phyloP scores from a whole-genome alignment of 768 basidiomycete species.

The Pleurotus djamor region DNA sequence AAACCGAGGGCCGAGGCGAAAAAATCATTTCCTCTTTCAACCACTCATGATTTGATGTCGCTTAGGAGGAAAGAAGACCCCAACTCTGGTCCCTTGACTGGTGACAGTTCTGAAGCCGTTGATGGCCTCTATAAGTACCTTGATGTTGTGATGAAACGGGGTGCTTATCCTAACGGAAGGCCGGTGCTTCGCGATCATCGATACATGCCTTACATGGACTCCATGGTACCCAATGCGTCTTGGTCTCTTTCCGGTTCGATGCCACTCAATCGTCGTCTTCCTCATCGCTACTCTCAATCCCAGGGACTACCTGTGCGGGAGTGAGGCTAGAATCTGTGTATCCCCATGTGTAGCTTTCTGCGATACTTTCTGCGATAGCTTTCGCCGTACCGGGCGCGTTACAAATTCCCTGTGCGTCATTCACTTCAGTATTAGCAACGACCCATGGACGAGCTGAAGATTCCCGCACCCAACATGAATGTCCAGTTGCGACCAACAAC shows the following conservation, averaged over 20 bases:
- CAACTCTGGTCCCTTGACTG: neutral
- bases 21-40: neutral
- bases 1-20: neutral
- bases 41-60: neutral
- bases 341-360: conserved; percentile 44
- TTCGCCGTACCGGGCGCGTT: conserved; percentile 85
- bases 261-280: neutral
- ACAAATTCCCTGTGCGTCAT: conserved; percentile 59
- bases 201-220: neutral
- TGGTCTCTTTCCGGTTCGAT: neutral
- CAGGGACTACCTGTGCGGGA: neutral
- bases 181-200: neutral
- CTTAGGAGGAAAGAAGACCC: neutral
- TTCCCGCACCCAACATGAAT: conserved; percentile 71
- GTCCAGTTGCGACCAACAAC: conserved; percentile 72
- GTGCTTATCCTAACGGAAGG: neutral
- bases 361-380: conserved; percentile 65
- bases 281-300: neutral
- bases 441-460: neutral
- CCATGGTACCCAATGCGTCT: neutral
- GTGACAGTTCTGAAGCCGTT: neutral
- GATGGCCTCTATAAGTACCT: conserved; percentile 1
- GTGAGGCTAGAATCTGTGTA: neutral
- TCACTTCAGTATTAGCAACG: neutral
- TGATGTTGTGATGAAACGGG: conserved; percentile 8